These are phyloP conservation scores for Rhamnella rubrinervis DNA, from an alignment of 331 rosid species.

Conservation along the genomic window DNA sequence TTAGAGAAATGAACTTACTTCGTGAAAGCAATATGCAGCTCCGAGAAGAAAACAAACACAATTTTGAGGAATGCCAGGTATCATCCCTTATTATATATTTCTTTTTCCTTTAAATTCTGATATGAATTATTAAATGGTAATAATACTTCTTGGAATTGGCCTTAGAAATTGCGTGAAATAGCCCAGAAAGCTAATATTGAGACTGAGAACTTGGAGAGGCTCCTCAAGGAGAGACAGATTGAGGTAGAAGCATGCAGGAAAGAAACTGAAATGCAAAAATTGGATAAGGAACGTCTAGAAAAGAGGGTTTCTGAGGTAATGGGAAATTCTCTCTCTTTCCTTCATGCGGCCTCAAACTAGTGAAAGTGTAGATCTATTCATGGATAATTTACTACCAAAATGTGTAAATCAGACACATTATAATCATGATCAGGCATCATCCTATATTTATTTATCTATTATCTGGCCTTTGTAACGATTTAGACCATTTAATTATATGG, in stretches of 20 bases:
- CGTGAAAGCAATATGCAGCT: conserved; percentile 97
- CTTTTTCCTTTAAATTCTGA: neutral
- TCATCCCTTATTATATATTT: neutral
- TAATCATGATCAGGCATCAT: too few species aligned
- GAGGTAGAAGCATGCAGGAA: conserved; percentile 60
- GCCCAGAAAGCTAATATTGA: conserved; percentile 59
- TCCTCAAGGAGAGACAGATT: conserved; percentile 52
- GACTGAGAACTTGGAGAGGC: conserved; percentile 52
- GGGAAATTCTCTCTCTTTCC: conserved; percentile 12
- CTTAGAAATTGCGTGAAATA: conserved; percentile 75
- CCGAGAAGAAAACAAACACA: conserved; percentile 97
- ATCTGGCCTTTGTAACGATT: too few species aligned
- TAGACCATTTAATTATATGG: too few species aligned
- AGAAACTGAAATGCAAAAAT: conserved; percentile 54
- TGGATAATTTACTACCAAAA: too few species aligned
- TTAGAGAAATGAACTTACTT: conserved; percentile 85
- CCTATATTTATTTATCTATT: too few species aligned
- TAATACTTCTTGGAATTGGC: neutral
- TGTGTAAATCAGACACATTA: too few species aligned
- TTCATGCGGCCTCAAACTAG: neutral
- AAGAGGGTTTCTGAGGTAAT: conserved; percentile 75
- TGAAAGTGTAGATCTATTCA: neutral
- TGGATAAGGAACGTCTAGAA: conserved; percentile 55
- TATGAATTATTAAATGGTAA: neutral
- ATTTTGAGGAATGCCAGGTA: conserved; percentile 98